Conservation (phyloP, 345 rosid genomes). For the Rubroshorea leprosula region DNA sequence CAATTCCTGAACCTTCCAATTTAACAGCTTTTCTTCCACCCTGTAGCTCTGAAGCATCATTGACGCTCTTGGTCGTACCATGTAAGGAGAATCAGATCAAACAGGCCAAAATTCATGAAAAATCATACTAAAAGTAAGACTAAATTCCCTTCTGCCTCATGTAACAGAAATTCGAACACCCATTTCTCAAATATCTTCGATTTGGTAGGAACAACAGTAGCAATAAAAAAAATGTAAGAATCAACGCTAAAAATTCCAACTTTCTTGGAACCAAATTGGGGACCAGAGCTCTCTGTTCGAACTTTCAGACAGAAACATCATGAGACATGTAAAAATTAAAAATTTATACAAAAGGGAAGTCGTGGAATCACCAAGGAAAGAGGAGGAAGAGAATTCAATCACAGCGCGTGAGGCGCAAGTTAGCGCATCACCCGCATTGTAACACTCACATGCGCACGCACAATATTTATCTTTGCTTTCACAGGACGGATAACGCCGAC, state of each 20-base stretch:
- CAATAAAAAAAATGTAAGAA: background rate
- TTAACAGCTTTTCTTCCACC: background rate
- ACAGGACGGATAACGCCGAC: constrained; percentile 30
- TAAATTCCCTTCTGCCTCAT: background rate
- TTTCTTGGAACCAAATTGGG: constrained; percentile 20
- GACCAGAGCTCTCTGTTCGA: background rate
- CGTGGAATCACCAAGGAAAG: background rate
- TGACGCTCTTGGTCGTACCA: no score
- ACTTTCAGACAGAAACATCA: background rate
- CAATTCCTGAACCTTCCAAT: background rate
- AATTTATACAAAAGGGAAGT: background rate
- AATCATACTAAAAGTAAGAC: background rate
- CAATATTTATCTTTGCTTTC: constrained; percentile 8
- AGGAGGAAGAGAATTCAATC: constrained; percentile 14
- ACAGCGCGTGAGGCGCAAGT: constrained; percentile 18
- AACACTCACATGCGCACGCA: background rate
- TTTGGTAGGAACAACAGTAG: no score
- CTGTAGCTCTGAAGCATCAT: no score
- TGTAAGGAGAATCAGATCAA: no score
- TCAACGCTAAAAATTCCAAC: constrained; percentile 14
- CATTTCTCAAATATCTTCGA: background rate
- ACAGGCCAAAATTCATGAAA: no score
- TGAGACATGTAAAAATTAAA: background rate
- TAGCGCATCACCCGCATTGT: constrained; percentile 19
- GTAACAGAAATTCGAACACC: background rate